Evolutionary conservation across 1,284 basidiomycete species (phyloP), one percentile per base, ranked within the genome.

Genomic region (Naganishia albida): DNA sequence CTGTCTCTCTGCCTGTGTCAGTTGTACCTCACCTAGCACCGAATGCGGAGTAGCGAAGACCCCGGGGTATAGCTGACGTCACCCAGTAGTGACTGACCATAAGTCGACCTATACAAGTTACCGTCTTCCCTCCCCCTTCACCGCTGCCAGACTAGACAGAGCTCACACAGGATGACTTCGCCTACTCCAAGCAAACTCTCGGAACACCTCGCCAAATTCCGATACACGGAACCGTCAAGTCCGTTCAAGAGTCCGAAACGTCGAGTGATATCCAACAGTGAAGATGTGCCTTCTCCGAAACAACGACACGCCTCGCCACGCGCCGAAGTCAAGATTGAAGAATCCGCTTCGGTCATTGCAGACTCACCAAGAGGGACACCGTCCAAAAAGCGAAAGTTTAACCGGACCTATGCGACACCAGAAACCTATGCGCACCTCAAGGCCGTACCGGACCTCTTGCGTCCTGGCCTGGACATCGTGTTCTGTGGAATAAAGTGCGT

Each of bases 401-500:
- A 75, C 7, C 66, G 77, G 25, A 69, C 70, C 0, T 79, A 74
- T 65, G 77, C 78, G n/a, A 69, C 69, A 8, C 77, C 78, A 3
- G 72, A 73, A n/a, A 63, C 71, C 8, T 79, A 80, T 69, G 70
- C 70, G 2, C 74, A 78, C 66, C 66, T 78, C 13, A 72, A 68
- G n/a, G 71, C 68, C 12, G 65, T 74, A 1, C 68, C 70, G n/a
- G 75, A 77, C 66, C 65, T 82, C 64, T 68, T 86, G 30, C 70
- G 68, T 20, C 66, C 73, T 16, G 78, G 78, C 39, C 76, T 86
- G 13, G 82, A 85, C 67, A 86, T 87, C 34, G 68, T 87, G 2
- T 87, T 87, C 68, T 86, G 85, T 70, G 86, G 86, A 15, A 87
- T 88, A 64, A 88, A 87, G 86, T 86, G 68, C 68, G 81, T 70